These are phyloP conservation scores for Fonsecaea erecta DNA, from an alignment of 2,329 filamentous ascomycete species.

Conservation along the genomic window DNA sequence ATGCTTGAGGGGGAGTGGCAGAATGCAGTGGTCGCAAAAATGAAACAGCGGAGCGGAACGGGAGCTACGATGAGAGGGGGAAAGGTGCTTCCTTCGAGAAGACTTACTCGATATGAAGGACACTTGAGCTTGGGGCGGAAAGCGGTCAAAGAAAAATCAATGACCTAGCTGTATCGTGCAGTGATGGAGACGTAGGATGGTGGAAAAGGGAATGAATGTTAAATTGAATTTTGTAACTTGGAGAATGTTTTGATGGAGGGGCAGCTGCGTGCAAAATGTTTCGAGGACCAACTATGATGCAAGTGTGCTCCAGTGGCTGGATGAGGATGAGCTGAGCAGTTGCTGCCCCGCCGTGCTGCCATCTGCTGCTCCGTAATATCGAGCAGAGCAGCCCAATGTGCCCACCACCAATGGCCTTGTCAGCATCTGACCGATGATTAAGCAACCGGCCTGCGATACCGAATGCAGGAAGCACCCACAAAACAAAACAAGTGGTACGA, in stretches of 20 bases:
- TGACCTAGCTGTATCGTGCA: neutral
- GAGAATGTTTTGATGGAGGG: constrained; percentile 18
- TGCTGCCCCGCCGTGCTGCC: too few species aligned
- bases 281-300: constrained; percentile 19
- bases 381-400: neutral
- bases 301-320: constrained; percentile 5
- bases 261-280: constrained; percentile 19
- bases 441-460: constrained; percentile 7
- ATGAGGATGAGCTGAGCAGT: constrained; percentile 13
- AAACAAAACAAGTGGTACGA: neutral
- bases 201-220: constrained; percentile 7
- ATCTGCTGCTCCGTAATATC: neutral
- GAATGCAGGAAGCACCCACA: constrained; percentile 20
- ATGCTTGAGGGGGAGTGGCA: neutral
- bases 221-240: neutral
- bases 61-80: too few species aligned
- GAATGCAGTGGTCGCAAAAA: neutral
- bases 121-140: neutral
- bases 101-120: neutral
- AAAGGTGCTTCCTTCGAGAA: neutral
- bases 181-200: neutral
- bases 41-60: too few species aligned
- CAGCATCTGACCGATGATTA: constrained; percentile 31
- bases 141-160: neutral
- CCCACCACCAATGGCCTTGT: constrained; percentile 15